Evolutionary conservation across 345 rosid genomes (phyloP).

Genomic region (Eucalyptus victrix): DNA sequence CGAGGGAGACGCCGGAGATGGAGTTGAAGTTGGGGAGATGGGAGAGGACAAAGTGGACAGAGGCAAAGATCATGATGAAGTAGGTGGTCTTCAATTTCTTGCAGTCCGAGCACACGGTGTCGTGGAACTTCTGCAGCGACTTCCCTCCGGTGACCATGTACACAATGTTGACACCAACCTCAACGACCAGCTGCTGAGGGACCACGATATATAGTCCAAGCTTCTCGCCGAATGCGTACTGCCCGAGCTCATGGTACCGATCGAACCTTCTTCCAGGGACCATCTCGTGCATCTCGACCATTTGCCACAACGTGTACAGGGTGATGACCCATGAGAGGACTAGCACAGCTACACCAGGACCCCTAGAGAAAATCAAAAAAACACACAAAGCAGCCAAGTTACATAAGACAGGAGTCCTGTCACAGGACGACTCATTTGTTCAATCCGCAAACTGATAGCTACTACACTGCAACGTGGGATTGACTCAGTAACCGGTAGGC

Average conservation of each 20-base stretch:
- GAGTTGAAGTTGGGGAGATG: constrained; percentile 82
- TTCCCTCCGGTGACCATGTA: constrained; percentile 87
- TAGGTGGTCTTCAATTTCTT: constrained; percentile 35
- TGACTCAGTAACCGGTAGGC: background rate
- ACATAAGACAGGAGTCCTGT: background rate
- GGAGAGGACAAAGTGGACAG: constrained; percentile 67
- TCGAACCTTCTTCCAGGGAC: constrained; percentile 64
- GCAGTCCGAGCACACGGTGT: constrained; percentile 19
- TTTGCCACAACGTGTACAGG: constrained; percentile 65
- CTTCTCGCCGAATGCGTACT: constrained; percentile 71
- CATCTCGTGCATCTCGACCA: constrained; percentile 92
- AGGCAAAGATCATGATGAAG: constrained; percentile 75
- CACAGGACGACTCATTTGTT: background rate
- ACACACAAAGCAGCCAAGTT: background rate
- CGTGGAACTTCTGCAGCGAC: constrained; percentile 52
- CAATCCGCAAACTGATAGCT: background rate
- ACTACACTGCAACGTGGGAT: background rate
- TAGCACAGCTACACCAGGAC: constrained; percentile 38
- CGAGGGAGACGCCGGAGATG: constrained; percentile 65
- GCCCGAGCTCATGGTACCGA: constrained; percentile 76
- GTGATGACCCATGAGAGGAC: constrained; percentile 41
- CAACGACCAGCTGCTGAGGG: constrained; percentile 64
- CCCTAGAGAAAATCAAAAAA: constrained; percentile 14
- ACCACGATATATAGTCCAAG: constrained; percentile 72
- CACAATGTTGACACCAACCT: constrained; percentile 61